Base-by-base conservation (phyloP, 768 basidiomycete genomes). In the Phanerochaete carnosa region DNA sequence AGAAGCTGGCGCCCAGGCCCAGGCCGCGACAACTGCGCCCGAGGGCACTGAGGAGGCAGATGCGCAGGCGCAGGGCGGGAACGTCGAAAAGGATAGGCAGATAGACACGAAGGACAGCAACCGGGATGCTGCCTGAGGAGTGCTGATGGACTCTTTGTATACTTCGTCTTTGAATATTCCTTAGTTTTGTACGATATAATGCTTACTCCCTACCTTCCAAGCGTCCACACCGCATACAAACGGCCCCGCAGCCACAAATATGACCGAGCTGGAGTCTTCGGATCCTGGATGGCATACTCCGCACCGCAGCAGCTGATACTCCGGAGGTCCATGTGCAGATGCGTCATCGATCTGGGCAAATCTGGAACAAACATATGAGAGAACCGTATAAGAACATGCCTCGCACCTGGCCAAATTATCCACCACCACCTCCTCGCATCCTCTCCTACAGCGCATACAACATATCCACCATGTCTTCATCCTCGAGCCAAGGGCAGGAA, bases 11-110 rank as follows among this genome's bases (percentile, higher is more conserved):
- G 60, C 50, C n/a, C 37, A 61, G 45, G 66, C 65, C 47, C 67
- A 68, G 63, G 71, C 69, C 1, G 65, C 67, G 25, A 66, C 68
- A 13, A 67, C 67, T 28, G 65, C 70, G 43, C 70, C 68, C 1
- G 68, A 69, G 61, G 66, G 69, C 16, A 66, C 67, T 5, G 62
- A 59, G 58, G 50, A 65, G 56, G 69, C 66, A 1, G 55, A 64
- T 51, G 39, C 45, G 37, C 65, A 69, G 62, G 37, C 58, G 39
- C 30, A 57, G 55, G 62, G 66, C 25, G 59, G 33, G 47, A 65
- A 63, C 57, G 53, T 52, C 16, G 45, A 64, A 29, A 47, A 52
- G 8, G 54, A 50, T 4, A 57, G 57, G 55, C 58, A 61, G 55
- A 64, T 64, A 45, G 65, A 60, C 43, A 60, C 56, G 59, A 43